Conservation (phyloP, 73 alveolate genomes). For the Stentor roeselii region DNA sequence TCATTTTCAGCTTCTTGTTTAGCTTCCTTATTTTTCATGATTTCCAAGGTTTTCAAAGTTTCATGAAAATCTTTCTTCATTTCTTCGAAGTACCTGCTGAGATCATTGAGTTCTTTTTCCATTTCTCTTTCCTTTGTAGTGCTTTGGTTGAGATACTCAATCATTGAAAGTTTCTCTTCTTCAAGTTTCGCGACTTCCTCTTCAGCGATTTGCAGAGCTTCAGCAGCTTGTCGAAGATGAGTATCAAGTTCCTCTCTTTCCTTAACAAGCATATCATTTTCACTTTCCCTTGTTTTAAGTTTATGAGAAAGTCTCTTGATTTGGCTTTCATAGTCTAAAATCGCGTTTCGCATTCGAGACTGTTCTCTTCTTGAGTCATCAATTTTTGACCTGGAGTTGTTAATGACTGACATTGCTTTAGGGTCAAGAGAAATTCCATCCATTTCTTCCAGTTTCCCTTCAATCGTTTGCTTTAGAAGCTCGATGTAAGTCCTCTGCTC, state of each 20-base stretch:
- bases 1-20: background rate
- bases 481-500: conserved; percentile 25
- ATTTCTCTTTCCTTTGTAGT: background rate
- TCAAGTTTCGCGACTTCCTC: background rate
- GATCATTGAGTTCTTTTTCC: background rate
- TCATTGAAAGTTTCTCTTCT: background rate
- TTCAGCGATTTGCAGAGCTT: background rate
- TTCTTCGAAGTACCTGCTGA: background rate
- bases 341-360: background rate
- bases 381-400: background rate
- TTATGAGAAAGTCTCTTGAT: background rate
- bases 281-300: background rate
- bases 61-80: background rate
- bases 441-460: background rate
- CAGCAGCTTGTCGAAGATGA: background rate
- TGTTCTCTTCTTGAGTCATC: background rate
- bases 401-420: background rate
- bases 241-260: background rate
- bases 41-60: background rate
- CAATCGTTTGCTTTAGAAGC: background rate
- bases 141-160: background rate
- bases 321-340: background rate
- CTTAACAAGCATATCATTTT: background rate
- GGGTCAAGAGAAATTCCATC: conserved; percentile 4
- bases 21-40: background rate